These are phyloP conservation scores for Capsella bursapastoris DNA, from an alignment of 345 rosid species.

Conservation along the genomic window DNA sequence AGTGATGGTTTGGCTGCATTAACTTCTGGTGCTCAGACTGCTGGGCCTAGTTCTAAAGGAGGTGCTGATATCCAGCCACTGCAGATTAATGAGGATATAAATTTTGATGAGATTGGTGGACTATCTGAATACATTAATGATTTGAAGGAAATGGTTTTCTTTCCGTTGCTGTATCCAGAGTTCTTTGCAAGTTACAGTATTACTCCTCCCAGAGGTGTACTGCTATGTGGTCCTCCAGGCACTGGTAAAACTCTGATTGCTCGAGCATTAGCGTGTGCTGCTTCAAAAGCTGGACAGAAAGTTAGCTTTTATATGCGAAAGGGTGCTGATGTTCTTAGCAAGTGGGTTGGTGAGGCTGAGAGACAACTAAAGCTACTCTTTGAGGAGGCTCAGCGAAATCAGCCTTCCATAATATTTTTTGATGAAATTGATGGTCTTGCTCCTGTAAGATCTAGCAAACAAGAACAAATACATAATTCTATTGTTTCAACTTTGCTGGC, in stretches of 20 bases:
- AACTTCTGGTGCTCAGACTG: conserved; percentile 93
- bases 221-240: conserved; percentile 99
- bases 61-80: conserved; percentile 99
- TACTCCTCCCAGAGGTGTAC: conserved; percentile 96
- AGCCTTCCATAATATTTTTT: conserved; percentile 97
- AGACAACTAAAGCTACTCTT: conserved; percentile 96
- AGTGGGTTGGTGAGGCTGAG: conserved; percentile 99
- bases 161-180: conserved; percentile 97
- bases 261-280: conserved; percentile 99
- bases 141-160: conserved; percentile 99
- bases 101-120: conserved; percentile 97
- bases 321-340: conserved; percentile 99
- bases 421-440: conserved; percentile 99
- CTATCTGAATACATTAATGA: conserved; percentile 93
- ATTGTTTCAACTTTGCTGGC: conserved; percentile 99
- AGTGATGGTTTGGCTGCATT: conserved; percentile 76
- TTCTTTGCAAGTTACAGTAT: conserved; percentile 96
- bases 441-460: conserved; percentile 99
- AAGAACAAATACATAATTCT: conserved; percentile 99
- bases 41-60: conserved; percentile 99
- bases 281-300: conserved; percentile 99
- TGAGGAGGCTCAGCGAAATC: conserved; percentile 98
- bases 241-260: conserved; percentile 99
- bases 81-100: conserved; percentile 92
- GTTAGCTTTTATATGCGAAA: conserved; percentile 99